A percentile compares a stretch with the other conserved stretches of the same genome.
Conservation (phyloP, 1,284 basidiomycete genomes). For the Fomitopsis pinicola region DNA sequence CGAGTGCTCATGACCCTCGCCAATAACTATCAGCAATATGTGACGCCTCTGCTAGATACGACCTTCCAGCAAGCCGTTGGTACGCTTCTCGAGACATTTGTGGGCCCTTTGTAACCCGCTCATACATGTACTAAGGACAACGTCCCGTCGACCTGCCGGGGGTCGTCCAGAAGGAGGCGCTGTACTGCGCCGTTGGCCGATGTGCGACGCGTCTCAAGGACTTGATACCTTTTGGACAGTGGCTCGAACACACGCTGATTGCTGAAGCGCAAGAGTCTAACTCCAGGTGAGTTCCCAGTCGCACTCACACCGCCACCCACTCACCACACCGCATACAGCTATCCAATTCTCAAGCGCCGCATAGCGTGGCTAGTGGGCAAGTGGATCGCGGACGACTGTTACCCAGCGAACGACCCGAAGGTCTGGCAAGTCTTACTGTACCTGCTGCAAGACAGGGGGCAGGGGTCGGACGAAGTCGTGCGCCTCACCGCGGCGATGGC, state of each 20-base stretch:
- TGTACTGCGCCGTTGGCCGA: constrained; percentile 86
- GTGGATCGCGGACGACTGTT: constrained; percentile 70
- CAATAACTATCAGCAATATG: constrained; percentile 68
- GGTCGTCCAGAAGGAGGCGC: constrained; percentile 78
- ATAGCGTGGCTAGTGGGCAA: constrained; percentile 89
- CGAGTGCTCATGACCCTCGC: constrained; percentile 80
- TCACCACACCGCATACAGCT: constrained; percentile 38
- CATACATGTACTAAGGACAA: constrained; percentile 35
- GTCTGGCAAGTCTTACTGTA: constrained; percentile 81
- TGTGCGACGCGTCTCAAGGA: constrained; percentile 68
- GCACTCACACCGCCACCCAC: neutral
- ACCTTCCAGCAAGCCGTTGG: constrained; percentile 54
- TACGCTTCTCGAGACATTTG: constrained; percentile 26
- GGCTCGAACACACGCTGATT: constrained; percentile 56
- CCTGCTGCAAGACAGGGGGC: constrained; percentile 63
- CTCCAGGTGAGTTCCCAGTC: constrained; percentile 41
- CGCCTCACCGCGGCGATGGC: constrained; percentile 77
- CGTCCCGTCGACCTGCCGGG: constrained; percentile 52
- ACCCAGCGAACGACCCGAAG: constrained; percentile 53
- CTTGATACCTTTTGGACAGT: constrained; percentile 61
- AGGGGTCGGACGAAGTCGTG: constrained; percentile 77
- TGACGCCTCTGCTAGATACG: constrained; percentile 65
- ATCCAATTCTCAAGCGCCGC: constrained; percentile 83
- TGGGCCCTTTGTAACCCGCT: no score
- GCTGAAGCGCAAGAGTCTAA: constrained; percentile 55